Evolutionary conservation across 2,329 filamentous ascomycete species (phyloP), one percentile per base, ranked within the genome.

Genomic region (Alternaria sp.): DNA sequence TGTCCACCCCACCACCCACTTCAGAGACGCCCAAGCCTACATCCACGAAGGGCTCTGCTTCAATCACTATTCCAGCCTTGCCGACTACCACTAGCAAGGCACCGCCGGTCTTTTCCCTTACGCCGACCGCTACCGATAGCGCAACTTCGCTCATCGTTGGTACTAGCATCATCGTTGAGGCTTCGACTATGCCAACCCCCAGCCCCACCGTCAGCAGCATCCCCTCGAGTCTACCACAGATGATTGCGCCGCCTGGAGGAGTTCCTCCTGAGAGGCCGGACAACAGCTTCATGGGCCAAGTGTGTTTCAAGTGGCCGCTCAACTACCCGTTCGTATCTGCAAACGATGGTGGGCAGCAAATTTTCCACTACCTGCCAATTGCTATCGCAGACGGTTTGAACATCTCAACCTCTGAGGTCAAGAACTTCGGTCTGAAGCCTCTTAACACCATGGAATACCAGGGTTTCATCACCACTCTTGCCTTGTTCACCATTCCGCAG

Each of bases 311-410:
- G 56, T 91, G 89, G 75, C 87, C 88, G 2, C 86, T 97, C 71
- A 95, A 96, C 82, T 99, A 96, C 79, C 83, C 87, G 9, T 97
- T 96, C 76, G 92, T 98, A 11, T 84, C 83, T 21, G 89, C 91
- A 66, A 85, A 88, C 14, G 85, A 90, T 67, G 92, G 94, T 18
- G 91, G 93, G 6, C 88, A 88, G 43, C 95, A 98, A 80, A 92
- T 99, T 74, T 97, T 97, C 83, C 82, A 87, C 57, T 92, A 88
- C 68, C 84, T 97, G 5, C 94, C 94, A 0, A 72, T 84, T 56
- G 93, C 92, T 68, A 85, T 97, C 54, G 83, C 87, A 3, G 87
- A 90, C 67, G 91, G 88, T 46, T 83, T 97, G 10, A 78, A 79
- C 56, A 78, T 85, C 56, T 72, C 71, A 5, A 44, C 64, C 7